Base-by-base conservation (phyloP, 345 rosid genomes). In the Fremontodendron californicum region DNA sequence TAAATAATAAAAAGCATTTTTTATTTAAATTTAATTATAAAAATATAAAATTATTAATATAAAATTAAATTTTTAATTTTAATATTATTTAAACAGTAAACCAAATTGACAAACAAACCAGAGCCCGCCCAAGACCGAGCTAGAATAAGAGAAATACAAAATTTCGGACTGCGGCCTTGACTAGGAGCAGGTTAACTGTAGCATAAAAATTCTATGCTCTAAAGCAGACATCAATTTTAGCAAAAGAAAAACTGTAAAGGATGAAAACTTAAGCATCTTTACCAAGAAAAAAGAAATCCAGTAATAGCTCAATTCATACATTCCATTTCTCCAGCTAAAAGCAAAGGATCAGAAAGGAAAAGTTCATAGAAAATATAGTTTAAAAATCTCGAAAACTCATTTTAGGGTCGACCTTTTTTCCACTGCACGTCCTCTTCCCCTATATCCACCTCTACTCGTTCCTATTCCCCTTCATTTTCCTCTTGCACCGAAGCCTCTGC, bases 381-480 rank as follows among this genome's bases (percentile, higher is more conserved):
- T 51, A 89, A 74, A 91, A 89, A 71, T 85, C 87, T 48, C 86
- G 84, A 58, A 91, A 89, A 78, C 92, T 88, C 92, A 89, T 91
- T 77, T 82, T 89, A 2, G 88, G 94, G 54, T 91, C 94, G 0
- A 79, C 71, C 37, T 5, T 45, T 72, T 78, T 86, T 5, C 90
- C 83, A 66, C 62, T 67, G 87, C 74, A 35, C 83, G 71, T 1
- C 94, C 90, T 70, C 88, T 78, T 40, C 90, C 93, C 74, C 91
- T 82, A 9, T 78, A 82, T 49, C 83, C 82, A 19, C 91, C 89
- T 81, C 97, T 84, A 18, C 79, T 12, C 5, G 12, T 16, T 25
- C 96, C 91, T 37, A 96, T 83, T 31, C 89, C 90, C n/a, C 88
- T 79, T 2, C 94, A 91, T 27, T 96, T 83, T 35, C 89, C 90